These are phyloP conservation scores for Letharia columbiana DNA, from an alignment of 495 filamentous ascomycete genomes.

Conservation along the genomic window DNA sequence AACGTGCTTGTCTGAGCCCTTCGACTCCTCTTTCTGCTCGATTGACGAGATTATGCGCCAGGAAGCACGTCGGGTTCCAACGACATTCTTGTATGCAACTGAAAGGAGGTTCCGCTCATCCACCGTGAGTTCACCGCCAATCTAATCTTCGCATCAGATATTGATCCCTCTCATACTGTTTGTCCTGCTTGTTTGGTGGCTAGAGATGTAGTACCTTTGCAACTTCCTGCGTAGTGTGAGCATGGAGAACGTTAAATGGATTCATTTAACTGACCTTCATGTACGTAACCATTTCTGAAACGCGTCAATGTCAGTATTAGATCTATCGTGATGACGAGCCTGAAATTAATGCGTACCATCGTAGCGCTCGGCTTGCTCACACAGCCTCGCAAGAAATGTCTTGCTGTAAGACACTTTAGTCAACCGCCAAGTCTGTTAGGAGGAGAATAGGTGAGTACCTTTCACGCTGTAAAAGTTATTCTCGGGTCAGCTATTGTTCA, in stretches of 20 bases:
- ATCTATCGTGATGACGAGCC: neutral
- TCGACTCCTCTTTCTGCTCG: slow-evolving; percentile 99
- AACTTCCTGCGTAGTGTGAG: slow-evolving; percentile 45
- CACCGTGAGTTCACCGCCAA: slow-evolving; percentile 91
- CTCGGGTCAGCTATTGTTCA: slow-evolving; percentile 26
- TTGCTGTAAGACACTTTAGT: slow-evolving; percentile 59
- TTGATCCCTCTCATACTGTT: neutral
- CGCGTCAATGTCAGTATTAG: slow-evolving; percentile 6
- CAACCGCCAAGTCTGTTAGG: slow-evolving; percentile 29
- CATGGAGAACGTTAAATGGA: slow-evolving; percentile 20
- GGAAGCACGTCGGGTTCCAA: slow-evolving; percentile 95
- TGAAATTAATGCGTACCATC: slow-evolving; percentile 60
- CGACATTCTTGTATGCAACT: slow-evolving; percentile 99
- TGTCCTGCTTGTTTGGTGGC: neutral
- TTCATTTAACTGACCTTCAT: slow-evolving; percentile 71
- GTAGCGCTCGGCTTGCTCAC: slow-evolving; percentile 99
- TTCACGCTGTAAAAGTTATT: slow-evolving; percentile 57
- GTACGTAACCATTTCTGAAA: slow-evolving; percentile 91
- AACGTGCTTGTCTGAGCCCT: slow-evolving; percentile 97
- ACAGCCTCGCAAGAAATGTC: slow-evolving; percentile 99
- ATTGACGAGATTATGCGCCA: slow-evolving; percentile 99
- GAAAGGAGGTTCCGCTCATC: slow-evolving; percentile 99
- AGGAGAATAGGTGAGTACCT: slow-evolving; percentile 50
- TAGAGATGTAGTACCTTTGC: slow-evolving; percentile 66
- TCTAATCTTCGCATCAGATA: slow-evolving; percentile 38